These are phyloP conservation scores for Bipolaris oryzae DNA, from an alignment of 2,329 filamentous ascomycete genomes.

Conservation along the genomic window DNA sequence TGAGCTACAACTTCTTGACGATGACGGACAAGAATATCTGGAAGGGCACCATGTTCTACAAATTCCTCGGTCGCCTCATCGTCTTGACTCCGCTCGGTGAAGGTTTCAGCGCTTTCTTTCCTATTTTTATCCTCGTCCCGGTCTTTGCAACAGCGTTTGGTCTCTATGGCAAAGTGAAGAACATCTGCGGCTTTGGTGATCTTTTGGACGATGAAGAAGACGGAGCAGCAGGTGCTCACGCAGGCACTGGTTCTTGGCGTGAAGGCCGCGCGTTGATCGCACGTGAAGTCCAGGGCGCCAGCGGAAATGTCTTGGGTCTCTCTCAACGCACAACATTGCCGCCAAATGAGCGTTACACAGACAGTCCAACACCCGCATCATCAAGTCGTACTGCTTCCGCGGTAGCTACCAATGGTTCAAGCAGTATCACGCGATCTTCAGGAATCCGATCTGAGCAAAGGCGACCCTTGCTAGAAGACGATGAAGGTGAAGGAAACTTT, in stretches of 20 bases:
- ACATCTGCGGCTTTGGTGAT: constrained; percentile 77
- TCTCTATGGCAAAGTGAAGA: constrained; percentile 81
- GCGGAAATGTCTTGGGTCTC: constrained; percentile 44
- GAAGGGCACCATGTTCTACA: constrained; percentile 79
- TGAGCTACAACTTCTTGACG: constrained; percentile 96
- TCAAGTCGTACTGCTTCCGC: background rate
- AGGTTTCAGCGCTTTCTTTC: constrained; percentile 88
- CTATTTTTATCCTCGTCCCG: constrained; percentile 83
- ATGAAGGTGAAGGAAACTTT: constrained; percentile 77
- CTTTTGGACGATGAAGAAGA: constrained; percentile 76
- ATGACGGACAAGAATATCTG: constrained; percentile 78
- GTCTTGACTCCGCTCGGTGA: constrained; percentile 80
- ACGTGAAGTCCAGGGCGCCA: constrained; percentile 66
- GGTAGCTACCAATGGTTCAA: constrained; percentile 15
- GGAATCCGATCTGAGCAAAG: constrained; percentile 20
- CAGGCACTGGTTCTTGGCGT: constrained; percentile 83
- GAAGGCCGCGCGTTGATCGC: constrained; percentile 92
- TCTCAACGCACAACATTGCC: constrained; percentile 26
- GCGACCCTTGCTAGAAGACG: constrained; percentile 54
- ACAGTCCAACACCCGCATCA: constrained; percentile 21
- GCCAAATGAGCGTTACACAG: constrained; percentile 34
- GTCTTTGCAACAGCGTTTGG: constrained; percentile 87
- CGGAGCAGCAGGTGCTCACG: constrained; percentile 63
- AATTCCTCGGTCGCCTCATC: constrained; percentile 82
- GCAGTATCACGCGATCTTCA: constrained; percentile 11